Evolutionary conservation across 345 rosid species (phyloP).

Genomic region (Firmiana major): DNA sequence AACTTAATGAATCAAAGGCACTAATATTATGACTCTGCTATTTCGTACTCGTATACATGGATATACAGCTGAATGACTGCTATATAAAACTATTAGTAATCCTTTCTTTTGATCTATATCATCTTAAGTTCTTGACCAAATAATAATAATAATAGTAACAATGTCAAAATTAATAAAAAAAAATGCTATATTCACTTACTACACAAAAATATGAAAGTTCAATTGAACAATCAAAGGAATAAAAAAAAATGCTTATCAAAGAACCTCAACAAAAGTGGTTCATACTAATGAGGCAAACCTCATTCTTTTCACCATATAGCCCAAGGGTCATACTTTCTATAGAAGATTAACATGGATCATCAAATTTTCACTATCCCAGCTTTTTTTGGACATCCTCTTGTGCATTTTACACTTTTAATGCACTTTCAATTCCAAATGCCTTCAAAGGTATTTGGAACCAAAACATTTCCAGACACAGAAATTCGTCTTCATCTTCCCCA

Average conservation of each 20-base stretch:
- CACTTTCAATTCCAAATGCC: background rate
- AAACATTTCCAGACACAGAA: background rate
- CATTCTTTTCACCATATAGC: background rate
- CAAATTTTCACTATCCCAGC: background rate
- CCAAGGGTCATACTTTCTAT: background rate
- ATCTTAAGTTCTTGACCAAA: background rate
- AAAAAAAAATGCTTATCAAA: background rate
- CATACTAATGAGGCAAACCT: background rate
- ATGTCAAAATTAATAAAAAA: background rate
- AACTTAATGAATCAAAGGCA: background rate
- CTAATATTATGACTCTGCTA: background rate
- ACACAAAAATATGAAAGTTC: background rate
- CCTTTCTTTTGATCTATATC: background rate
- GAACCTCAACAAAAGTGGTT: background rate
- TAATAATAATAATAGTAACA: background rate
- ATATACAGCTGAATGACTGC: background rate
- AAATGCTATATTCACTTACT: background rate
- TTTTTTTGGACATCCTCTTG: background rate
- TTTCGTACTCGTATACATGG: background rate
- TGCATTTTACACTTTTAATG: background rate
- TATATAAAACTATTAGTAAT: no score
- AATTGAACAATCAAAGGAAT: background rate
- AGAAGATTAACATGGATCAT: background rate
- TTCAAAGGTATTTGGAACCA: background rate
- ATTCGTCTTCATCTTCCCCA: background rate